A percentile compares a stretch with the other conserved stretches of the same genome.
phyloP scores from a whole-genome alignment of 73 alveolate species.

The Tetrahymena malaccensis region DNA sequence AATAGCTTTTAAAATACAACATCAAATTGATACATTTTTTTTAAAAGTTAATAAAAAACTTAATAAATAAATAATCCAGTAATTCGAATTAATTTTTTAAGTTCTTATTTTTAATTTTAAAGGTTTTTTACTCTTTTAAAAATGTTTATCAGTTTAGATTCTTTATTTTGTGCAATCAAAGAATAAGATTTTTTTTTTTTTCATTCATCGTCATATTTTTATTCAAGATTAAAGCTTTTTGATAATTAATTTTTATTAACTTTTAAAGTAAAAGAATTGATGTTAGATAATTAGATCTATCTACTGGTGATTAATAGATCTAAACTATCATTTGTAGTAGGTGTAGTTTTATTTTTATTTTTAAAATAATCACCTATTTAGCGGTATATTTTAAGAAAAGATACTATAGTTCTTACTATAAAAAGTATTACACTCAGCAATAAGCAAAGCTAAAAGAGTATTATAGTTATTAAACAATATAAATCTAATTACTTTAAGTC shows the following conservation, averaged over 20 bases:
- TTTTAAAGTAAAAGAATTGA: neutral
- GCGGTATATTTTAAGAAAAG: neutral
- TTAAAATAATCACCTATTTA: neutral
- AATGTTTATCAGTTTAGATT: too few relatives aligned
- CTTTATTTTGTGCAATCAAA: too few relatives aligned
- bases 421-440: neutral
- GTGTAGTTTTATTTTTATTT: neutral
- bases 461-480: neutral
- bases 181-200: too few relatives aligned
- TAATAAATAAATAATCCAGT: too few relatives aligned
- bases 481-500: neutral
- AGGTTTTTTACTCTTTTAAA: too few relatives aligned
- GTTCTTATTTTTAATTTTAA: too few relatives aligned
- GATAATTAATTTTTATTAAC: too few relatives aligned
- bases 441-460: neutral
- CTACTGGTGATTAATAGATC: neutral
- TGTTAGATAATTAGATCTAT: neutral
- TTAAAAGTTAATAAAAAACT: too few relatives aligned
- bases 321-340: neutral
- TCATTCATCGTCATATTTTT: neutral
- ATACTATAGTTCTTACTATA: neutral
- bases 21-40: too few relatives aligned
- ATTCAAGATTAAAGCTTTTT: neutral
- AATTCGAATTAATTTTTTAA: too few relatives aligned
- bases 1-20: too few relatives aligned